Evolutionary conservation across 164 flowering plant genomes (phyloP), one percentile per base, ranked within the genome.

Genomic region (Sextonia rubra): DNA sequence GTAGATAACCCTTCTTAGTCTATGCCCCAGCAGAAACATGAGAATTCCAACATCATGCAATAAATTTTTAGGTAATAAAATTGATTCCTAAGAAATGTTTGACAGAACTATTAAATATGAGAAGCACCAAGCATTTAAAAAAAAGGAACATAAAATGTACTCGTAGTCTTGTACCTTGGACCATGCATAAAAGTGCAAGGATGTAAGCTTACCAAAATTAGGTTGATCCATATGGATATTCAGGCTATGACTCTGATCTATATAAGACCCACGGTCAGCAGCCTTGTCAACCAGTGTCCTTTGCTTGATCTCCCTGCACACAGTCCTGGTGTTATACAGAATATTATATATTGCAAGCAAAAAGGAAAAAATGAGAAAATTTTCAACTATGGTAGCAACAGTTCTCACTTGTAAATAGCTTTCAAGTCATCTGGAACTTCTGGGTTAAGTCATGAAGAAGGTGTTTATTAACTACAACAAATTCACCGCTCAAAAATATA

Each of bases 261-360:
- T 93, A 79, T 79, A 95, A 79, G 96, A 91, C 47, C 98, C 98
- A 58, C 99, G 91, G 72, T 93, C 95, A 71, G 85, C 97, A 70
- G 97, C 99, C 98, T 93, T 93, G 74, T 95, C 97, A 71, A 95
- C 99, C 80, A 95, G 67, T 1, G 93, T 86, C 82, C 79, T 88
- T 79, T 95, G 99, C 84, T 91, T 95, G 66, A 95, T 95, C 86
- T 94, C 99, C 99, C n/a, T n/a, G n/a, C 99, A 94, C 64, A 94
- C 99, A 77, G 97, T 94, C 84, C 97, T 90, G 82, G 48, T 44
- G 15, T 47, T 11, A 48, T 23, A 44, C 4, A 22, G 30, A 23
- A 75, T 4, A 47, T 29, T n/a, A n/a, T 48, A 11, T 79, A 66
- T 76, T 72, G 44, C 52, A 79, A 32, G 61, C 32, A 69, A 66